phyloP scores from a whole-genome alignment of 169 alveolate species.

The Theileria equi region DNA sequence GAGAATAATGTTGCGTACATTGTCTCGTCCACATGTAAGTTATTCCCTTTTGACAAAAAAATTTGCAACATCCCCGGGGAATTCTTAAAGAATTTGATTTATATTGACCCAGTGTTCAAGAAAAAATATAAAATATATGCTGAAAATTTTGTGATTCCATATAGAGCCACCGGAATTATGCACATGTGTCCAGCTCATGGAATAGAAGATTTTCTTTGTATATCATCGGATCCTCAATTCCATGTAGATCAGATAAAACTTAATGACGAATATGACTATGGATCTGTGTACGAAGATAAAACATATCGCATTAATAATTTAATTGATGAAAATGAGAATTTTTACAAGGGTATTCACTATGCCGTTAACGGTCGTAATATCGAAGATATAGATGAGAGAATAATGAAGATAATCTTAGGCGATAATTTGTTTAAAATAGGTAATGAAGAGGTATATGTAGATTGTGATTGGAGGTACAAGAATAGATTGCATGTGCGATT shows the following conservation, averaged over 20 bases:
- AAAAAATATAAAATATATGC: slow-evolving; percentile 22
- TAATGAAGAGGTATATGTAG: slow-evolving; percentile 20
- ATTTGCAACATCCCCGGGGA: slow-evolving; percentile 3
- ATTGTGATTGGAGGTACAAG: slow-evolving; percentile 51
- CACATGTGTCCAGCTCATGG: slow-evolving; percentile 64
- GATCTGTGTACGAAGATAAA: too few relatives aligned
- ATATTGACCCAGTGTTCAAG: slow-evolving; percentile 36
- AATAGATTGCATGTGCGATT: slow-evolving; percentile 43
- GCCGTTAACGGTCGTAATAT: slow-evolving; percentile 32
- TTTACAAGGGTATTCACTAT: slow-evolving; percentile 29
- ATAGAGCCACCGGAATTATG: slow-evolving; percentile 52
- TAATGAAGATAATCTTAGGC: slow-evolving; percentile 16
- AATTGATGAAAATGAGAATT: slow-evolving; percentile 50
- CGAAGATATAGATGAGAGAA: slow-evolving; percentile 18
- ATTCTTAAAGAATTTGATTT: slow-evolving; percentile 3
- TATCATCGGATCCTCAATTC: not conserved
- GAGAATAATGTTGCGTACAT: slow-evolving; percentile 14
- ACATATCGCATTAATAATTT: too few relatives aligned
- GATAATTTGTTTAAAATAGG: slow-evolving; percentile 15
- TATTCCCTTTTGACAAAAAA: not conserved
- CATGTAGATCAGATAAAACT: not conserved
- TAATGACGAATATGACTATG: too few relatives aligned
- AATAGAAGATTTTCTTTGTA: slow-evolving; percentile 30
- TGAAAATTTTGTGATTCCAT: slow-evolving; percentile 4
- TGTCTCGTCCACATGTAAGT: slow-evolving; percentile 7